A percentile compares a stretch with the other conserved stretches of the same genome.
Evolutionary conservation across 2,329 filamentous ascomycete genomes (phyloP).

Genomic region (Aspergillus puulaauensis): DNA sequence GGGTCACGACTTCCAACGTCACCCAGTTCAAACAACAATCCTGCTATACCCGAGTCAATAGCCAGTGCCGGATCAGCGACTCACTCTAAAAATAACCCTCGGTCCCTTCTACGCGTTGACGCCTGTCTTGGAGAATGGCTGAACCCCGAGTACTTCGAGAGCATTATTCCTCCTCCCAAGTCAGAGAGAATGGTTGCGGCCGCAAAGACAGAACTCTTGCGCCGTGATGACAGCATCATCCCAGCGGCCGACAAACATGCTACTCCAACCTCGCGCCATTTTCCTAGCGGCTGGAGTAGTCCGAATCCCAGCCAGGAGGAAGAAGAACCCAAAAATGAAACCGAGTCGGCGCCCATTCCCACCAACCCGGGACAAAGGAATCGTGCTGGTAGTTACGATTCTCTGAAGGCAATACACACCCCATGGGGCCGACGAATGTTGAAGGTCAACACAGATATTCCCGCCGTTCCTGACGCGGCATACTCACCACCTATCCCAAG

Average conservation of each 20-base stretch:
- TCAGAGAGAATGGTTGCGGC: conserved; percentile 83
- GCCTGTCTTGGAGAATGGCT: conserved; percentile 96
- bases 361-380: conserved; percentile 37
- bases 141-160: conserved; percentile 86
- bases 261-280: conserved; percentile 45
- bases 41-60: conserved; percentile 2
- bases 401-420: conserved; percentile 25
- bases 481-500: conserved; percentile 78
- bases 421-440: conserved; percentile 23
- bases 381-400: conserved; percentile 50
- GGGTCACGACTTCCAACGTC: background rate
- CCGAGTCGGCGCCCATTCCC: background rate
- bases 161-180: conserved; percentile 83
- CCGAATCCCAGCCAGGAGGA: conserved; percentile 25
- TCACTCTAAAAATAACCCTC: conserved; percentile 11
- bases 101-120: conserved; percentile 69
- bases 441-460: conserved; percentile 32
- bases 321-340: conserved; percentile 25
- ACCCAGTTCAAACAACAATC: background rate
- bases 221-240: conserved; percentile 66
- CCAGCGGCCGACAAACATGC: conserved; percentile 35
- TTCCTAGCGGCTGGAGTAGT: conserved; percentile 56
- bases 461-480: conserved; percentile 35
- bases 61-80: background rate
- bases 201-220: conserved; percentile 83